Evolutionary conservation across 495 filamentous ascomycete species (phyloP), one percentile per base, ranked within the genome.

Genomic region (Immersiella caudata): DNA sequence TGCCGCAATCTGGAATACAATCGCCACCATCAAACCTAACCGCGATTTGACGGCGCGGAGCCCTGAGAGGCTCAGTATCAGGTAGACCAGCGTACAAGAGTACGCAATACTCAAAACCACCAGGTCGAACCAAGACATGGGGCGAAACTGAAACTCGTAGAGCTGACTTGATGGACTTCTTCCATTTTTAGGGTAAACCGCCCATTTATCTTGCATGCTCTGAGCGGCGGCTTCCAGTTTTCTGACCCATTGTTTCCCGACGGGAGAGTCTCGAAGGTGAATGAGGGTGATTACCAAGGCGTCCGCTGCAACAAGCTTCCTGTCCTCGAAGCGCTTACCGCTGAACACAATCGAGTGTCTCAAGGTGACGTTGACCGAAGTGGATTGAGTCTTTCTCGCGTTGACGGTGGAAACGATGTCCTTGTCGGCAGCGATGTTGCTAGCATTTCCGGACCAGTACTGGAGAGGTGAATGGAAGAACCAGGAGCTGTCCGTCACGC

Each of bases 281-380:
- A 92, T 84, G 26, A 92, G 75, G 49, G 88, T 91, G 67, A 93
- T 87, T 56, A 93, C 90, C 24, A 93, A 79, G 14, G 90, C 89
- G 76, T 93, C 90, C 0, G 87, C 90, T 8, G 88, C 88, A 8
- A 86, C 77, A 22, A 93, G 79, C 46, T 79, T 78, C 12, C 85
- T 80, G 66, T 88, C 83, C 26, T 85, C 81, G 69, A 91, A 91
- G 49, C 84, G 81, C 70, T 92, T 92, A 12, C 90, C 90, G 62
- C 89, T 90, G 73, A 93, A 92, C 18, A 92, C 88, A 33, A 88
- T 89, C 14, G 88, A 89, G 74, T 89, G 90, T 9, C 89, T 83
- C 61, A 93, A 72, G 16, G 89, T 91, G 52, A 91, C 80, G 75
- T 91, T 90, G 69, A 89, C 84, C 6, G 82, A 83, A 9, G 89